Percentiles rank a stretch among this genome's conserved stretches.
Evolutionary conservation across 768 basidiomycete genomes (phyloP).

Genomic region (Leccinum rimulosum): DNA sequence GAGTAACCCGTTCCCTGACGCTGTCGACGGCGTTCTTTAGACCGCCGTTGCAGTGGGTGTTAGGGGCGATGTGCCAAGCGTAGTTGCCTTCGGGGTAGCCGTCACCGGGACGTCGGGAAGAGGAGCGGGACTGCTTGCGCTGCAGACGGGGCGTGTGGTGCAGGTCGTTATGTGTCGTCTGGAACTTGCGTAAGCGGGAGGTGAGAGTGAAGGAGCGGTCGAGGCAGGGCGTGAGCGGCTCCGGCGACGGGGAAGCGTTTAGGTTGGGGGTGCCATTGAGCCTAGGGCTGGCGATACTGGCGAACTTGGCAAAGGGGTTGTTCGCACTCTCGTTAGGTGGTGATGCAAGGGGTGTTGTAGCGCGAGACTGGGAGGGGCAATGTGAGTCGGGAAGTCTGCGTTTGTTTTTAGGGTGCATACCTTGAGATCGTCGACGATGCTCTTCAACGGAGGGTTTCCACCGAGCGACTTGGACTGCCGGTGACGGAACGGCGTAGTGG

Average conservation of each 20-base stretch:
- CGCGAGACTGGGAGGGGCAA: constrained; percentile 33
- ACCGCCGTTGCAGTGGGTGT: constrained; percentile 79
- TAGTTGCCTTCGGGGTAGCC: constrained; percentile 29
- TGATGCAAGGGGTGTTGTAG: constrained; percentile 39
- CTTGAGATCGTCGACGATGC: constrained; percentile 82
- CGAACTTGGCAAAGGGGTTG: constrained; percentile 58
- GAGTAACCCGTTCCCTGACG: constrained; percentile 51
- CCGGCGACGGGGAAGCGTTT: neutral
- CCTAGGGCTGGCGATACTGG: constrained; percentile 34
- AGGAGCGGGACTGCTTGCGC: constrained; percentile 53
- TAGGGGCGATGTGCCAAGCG: constrained; percentile 51
- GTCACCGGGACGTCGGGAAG: constrained; percentile 42
- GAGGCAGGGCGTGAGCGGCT: constrained; percentile 10
- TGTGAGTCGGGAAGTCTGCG: neutral
- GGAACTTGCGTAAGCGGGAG: constrained; percentile 42
- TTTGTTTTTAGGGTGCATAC: constrained; percentile 29
- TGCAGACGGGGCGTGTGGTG: constrained; percentile 39
- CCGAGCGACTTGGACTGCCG: constrained; percentile 20
- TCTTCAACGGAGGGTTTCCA: constrained; percentile 44
- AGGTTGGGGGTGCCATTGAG: constrained; percentile 11
- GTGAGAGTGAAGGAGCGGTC: constrained; percentile 27
- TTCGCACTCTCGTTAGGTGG: constrained; percentile 50
- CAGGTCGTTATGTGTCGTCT: constrained; percentile 48
- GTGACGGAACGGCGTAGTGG: constrained; percentile 17
- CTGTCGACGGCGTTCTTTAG: constrained; percentile 79